phyloP scores from a whole-genome alignment of 2,329 filamentous ascomycete species.

The Aureobasidium vineae region DNA sequence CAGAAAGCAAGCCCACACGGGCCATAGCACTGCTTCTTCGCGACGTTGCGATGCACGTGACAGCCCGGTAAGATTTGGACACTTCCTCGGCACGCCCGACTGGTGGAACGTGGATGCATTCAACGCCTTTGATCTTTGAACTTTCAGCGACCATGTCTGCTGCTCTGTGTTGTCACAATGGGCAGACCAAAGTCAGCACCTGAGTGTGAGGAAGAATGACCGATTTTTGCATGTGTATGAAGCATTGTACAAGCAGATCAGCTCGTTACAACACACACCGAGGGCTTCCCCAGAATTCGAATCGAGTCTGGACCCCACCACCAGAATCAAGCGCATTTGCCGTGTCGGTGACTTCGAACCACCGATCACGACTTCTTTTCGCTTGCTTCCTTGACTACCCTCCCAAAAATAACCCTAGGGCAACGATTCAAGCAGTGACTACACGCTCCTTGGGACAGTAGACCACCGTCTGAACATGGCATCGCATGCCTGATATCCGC shows the following conservation, averaged over 20 bases:
- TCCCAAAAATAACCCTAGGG: conserved; percentile 8
- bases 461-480: neutral
- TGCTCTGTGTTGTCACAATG: neutral
- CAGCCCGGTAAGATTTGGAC: neutral
- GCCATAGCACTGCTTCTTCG: neutral
- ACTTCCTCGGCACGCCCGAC: neutral
- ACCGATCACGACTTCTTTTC: neutral
- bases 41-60: neutral
- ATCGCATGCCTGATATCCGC: neutral
- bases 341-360: neutral
- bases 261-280: neutral
- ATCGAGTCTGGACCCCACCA: conserved; percentile 9
- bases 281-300: neutral
- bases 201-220: neutral
- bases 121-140: neutral
- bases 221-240: neutral
- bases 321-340: neutral
- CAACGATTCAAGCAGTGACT: conserved; percentile 1
- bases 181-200: neutral
- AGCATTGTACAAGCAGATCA: neutral
- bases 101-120: neutral
- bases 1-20: neutral
- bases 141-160: neutral
- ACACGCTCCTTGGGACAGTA: neutral
- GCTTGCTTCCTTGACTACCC: neutral